Base-by-base conservation (phyloP, 306 rosid species). In the Trifolium repens region DNA sequence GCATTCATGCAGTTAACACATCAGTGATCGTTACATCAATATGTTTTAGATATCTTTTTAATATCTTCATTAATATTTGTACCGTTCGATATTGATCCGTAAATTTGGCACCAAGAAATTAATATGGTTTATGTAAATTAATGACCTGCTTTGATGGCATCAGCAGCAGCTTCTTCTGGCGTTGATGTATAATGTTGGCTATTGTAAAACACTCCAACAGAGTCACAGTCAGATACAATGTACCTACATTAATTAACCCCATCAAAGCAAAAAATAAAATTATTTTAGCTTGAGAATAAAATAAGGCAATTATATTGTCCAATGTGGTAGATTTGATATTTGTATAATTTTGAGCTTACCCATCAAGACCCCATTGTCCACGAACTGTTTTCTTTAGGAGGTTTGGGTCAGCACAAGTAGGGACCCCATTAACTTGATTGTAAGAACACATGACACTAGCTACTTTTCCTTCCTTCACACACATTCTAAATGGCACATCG, bases 391-490 rank as follows among this genome's bases (percentile, higher is more conserved):
- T 87, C 80, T 85, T 85, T 1, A 94, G 88, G 63, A 94, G 96
- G 62, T 80, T 91, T 67, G 98, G 96, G 78, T 94, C 98, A 13
- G 98, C 97, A 59, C 98, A 94, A 4, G 98, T 94, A 59, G 97
- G 98, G 77, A 94, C 91, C 7, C 98, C 98, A 75, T 94, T 94
- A 44, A 94, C 98, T 22, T 94, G 97, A 76, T 94, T 94, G 80
- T 94, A 94, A 14, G 97, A 94, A 71, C 97, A 94, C 97, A 91
- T 94, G 0, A 94, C 96, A 66, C 97, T 94, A 0, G 98, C 97
- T 58, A 94, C 98, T 55, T 73, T 87, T 0, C 98, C 98, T 82
- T 94, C 94, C 73, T 84, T 80, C 76, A 94, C 96, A 78, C 98
- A 94, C 96, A 87, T 94, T 54, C 90, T 86, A 55, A 94, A 94